Conservation (phyloP, 2,329 filamentous ascomycete species). For the Cytospora piceicola region DNA sequence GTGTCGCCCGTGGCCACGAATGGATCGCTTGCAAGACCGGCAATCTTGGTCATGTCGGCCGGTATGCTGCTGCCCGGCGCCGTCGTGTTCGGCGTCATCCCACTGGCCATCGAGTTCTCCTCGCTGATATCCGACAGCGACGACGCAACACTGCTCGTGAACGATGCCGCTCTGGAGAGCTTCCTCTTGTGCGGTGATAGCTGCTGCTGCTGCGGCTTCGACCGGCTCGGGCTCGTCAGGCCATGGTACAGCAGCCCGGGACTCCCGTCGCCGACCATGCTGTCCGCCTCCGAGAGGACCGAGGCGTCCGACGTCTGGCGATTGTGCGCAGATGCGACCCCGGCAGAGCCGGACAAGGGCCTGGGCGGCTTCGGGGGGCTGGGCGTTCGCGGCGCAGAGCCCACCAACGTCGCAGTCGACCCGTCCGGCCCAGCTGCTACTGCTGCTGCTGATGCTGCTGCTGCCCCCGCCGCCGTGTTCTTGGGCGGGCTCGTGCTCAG, state of each 20-base stretch:
- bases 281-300: conserved; percentile 46
- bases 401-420: conserved; percentile 19
- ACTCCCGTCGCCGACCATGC: conserved; percentile 44
- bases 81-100: conserved; percentile 27
- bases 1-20: conserved; percentile 14
- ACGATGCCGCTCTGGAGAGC: conserved; percentile 36
- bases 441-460: too few relatives aligned
- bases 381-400: conserved; percentile 34
- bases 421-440: conserved; percentile 6
- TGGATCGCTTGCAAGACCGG: conserved; percentile 11
- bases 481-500: conserved; percentile 37
- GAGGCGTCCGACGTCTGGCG: conserved; percentile 42
- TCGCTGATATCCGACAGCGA: conserved; percentile 62
- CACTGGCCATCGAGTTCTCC: conserved; percentile 52
- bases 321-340: conserved; percentile 28
- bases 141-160: conserved; percentile 53
- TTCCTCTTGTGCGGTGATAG: conserved; percentile 18
- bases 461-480: conserved; percentile 6
- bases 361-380: conserved; percentile 37
- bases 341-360: conserved; percentile 21
- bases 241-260: conserved; percentile 41
- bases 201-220: conserved; percentile 28
- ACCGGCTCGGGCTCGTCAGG: conserved; percentile 49
- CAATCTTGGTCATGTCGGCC: conserved; percentile 23
- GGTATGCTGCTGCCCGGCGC: conserved; percentile 21